Conservation (phyloP, 1,284 basidiomycete genomes). For the Naganishia albida region DNA sequence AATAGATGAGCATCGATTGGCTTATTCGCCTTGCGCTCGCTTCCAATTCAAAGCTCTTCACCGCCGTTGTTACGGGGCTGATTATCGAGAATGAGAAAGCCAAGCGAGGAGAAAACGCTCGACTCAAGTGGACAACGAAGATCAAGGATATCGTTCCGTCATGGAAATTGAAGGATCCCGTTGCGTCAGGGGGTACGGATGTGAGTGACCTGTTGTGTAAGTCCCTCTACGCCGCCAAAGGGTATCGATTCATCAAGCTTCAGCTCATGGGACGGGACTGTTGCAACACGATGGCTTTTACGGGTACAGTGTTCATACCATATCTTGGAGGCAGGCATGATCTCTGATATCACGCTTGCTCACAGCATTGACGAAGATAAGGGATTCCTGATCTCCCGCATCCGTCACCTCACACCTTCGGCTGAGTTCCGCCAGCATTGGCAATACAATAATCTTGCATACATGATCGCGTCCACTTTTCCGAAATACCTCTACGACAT, state of each 20-base stretch:
- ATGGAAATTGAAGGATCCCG: conserved; percentile 34
- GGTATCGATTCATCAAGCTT: conserved; percentile 23
- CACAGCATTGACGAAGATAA: conserved; percentile 3
- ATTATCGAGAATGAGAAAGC: conserved; percentile 52
- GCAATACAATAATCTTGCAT: conserved; percentile 47
- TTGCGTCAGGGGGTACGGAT: conserved; percentile 24
- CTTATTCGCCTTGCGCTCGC: conserved; percentile 41
- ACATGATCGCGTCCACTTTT: conserved; percentile 37
- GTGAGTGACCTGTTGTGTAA: conserved; percentile 37
- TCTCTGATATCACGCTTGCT: background rate
- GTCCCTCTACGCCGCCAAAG: no score
- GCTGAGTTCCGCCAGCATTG: conserved; percentile 40
- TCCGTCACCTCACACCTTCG: no score
- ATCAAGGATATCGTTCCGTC: conserved; percentile 36
- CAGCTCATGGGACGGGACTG: conserved; percentile 33
- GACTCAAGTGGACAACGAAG: conserved; percentile 50
- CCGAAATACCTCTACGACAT: conserved; percentile 38
- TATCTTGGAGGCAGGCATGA: background rate
- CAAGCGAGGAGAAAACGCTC: conserved; percentile 46
- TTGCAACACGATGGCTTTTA: conserved; percentile 34
- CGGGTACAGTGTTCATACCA: conserved; percentile 7
- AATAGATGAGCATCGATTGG: no score
- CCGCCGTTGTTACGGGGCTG: conserved; percentile 44
- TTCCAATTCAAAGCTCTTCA: conserved; percentile 56
- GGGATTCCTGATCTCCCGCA: conserved; percentile 29